Conservation (phyloP, 2,329 filamentous ascomycete genomes). For the Parasarocladium wereldwijsianum region DNA sequence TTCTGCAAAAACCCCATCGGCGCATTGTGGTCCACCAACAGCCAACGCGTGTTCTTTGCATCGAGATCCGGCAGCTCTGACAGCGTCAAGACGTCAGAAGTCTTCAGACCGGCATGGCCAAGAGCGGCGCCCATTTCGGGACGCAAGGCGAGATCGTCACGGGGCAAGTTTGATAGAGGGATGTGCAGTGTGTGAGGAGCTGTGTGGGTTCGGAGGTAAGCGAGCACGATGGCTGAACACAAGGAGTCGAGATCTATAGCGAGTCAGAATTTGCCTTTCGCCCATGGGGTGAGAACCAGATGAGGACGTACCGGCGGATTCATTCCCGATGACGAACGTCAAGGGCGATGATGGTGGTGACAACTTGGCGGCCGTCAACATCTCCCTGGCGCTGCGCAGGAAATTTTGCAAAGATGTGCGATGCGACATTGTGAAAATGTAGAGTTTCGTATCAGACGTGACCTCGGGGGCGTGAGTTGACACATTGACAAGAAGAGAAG, state of each 20-base stretch:
- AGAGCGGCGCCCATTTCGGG: conserved; percentile 59
- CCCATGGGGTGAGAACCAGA: not conserved
- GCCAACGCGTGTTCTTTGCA: conserved; percentile 47
- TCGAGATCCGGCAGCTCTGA: conserved; percentile 33
- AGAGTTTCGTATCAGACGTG: too few species aligned
- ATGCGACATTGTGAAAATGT: conserved; percentile 15
- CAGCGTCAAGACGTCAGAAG: conserved; percentile 49
- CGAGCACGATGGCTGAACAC: conserved; percentile 57
- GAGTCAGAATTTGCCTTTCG: not conserved
- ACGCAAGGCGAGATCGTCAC: conserved; percentile 53
- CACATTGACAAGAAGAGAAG: too few species aligned
- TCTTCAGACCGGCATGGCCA: conserved; percentile 38
- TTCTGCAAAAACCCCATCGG: conserved; percentile 46
- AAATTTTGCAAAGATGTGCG: conserved; percentile 32
- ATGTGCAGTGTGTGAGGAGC: conserved; percentile 45
- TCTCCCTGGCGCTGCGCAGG: conserved; percentile 31
- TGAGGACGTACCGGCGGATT: conserved; percentile 41
- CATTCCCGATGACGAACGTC: conserved; percentile 52
- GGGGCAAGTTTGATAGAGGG: conserved; percentile 57
- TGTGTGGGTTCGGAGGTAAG: conserved; percentile 54
- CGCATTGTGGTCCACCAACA: conserved; percentile 69
- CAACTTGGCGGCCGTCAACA: conserved; percentile 25
- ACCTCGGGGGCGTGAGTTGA: too few species aligned
- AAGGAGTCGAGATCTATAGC: conserved; percentile 63
- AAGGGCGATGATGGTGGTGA: conserved; percentile 31